Evolutionary conservation across 768 basidiomycete species (phyloP).

Genomic region (Crassisporium funariophilum): DNA sequence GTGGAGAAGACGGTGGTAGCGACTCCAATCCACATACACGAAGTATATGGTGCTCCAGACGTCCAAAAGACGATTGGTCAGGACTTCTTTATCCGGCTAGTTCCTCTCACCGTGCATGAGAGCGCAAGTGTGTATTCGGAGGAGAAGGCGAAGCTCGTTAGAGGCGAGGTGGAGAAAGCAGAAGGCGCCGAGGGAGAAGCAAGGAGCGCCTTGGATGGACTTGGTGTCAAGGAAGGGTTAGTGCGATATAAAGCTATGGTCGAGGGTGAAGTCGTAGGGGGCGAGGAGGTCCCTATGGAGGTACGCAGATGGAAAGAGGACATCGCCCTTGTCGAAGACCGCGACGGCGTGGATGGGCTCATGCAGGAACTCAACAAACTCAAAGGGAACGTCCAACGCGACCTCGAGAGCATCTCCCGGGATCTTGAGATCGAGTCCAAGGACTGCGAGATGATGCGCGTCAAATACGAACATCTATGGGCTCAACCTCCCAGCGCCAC

Average conservation of each 20-base stretch:
- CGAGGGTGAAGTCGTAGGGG: constrained; percentile 61
- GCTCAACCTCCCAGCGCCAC: constrained; percentile 82
- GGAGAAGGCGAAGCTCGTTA: constrained; percentile 93
- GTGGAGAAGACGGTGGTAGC: constrained; percentile 87
- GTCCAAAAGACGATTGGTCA: constrained; percentile 94
- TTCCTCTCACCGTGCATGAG: constrained; percentile 94
- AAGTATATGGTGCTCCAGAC: constrained; percentile 87
- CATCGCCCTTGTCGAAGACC: constrained; percentile 66
- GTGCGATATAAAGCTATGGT: constrained; percentile 71
- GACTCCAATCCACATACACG: constrained; percentile 88
- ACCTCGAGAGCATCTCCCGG: constrained; percentile 61
- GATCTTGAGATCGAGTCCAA: constrained; percentile 82
- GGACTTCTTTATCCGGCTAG: constrained; percentile 84
- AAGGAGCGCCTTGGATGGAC: constrained; percentile 74
- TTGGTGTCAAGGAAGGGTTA: constrained; percentile 76
- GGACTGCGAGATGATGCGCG: constrained; percentile 87
- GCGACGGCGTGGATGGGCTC: constrained; percentile 65
- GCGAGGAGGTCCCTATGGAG: constrained; percentile 70
- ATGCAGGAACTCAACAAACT: constrained; percentile 60
- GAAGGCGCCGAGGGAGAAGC: constrained; percentile 84
- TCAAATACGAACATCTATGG: constrained; percentile 87
- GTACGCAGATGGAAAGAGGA: constrained; percentile 77
- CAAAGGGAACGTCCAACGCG: constrained; percentile 56
- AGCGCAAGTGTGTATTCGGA: constrained; percentile 96
- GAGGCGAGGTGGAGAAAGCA: constrained; percentile 85